Evolutionary conservation across 2,329 filamentous ascomycete genomes (phyloP).

Genomic region (Pezicula radicicola): DNA sequence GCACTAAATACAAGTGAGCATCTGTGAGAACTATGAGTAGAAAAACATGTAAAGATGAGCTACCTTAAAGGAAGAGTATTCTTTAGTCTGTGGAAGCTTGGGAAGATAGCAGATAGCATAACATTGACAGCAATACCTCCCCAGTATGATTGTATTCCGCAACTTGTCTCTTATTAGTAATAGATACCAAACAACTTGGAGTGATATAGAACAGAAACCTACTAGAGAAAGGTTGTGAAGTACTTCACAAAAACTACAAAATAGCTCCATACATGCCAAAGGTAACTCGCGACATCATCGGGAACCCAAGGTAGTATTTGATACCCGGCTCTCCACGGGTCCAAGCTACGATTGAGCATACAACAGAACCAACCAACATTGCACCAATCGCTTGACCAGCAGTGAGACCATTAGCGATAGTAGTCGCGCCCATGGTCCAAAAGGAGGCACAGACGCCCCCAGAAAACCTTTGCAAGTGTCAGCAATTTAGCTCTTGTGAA

Average conservation of each 20-base stretch:
- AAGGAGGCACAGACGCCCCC: neutral
- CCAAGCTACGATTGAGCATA: conserved; percentile 13
- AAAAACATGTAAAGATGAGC: neutral
- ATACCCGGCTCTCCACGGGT: conserved; percentile 18
- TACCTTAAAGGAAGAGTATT: conserved; percentile 8
- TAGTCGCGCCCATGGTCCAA: conserved; percentile 13
- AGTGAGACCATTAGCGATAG: conserved; percentile 15
- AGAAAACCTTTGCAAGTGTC: neutral
- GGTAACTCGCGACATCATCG: conserved; percentile 22
- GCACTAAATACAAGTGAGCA: neutral
- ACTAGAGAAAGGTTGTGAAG: conserved; percentile 19
- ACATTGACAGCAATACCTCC: conserved; percentile 4
- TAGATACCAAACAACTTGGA: neutral
- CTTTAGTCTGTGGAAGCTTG: conserved; percentile 4
- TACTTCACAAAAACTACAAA: conserved; percentile 21
- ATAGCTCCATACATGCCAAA: conserved; percentile 26
- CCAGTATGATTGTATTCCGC: conserved; percentile 16
- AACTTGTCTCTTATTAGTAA: neutral
- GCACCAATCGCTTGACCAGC: conserved; percentile 15
- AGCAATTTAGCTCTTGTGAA: neutral
- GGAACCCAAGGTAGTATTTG: conserved; percentile 21
- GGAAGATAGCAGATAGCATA: conserved; percentile 6
- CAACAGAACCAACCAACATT: conserved; percentile 11
- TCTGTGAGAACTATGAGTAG: too few relatives aligned
- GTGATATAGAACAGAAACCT: neutral